phyloP scores from a whole-genome alignment of 305 asterid genomes.

The Fraxinus floribunda region DNA sequence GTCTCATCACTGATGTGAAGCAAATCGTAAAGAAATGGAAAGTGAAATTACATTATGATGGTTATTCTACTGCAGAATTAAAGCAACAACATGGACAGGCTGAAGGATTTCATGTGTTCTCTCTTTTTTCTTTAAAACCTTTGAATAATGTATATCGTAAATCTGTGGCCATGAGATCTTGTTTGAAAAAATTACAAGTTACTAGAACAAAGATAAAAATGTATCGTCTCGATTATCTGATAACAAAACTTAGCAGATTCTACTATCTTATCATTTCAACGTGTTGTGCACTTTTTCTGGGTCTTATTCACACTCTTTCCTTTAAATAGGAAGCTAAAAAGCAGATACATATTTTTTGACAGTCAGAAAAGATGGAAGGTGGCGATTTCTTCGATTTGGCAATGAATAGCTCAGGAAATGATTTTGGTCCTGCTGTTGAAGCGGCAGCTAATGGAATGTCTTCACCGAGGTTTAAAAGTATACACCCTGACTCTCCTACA shows the following conservation, averaged over 20 bases:
- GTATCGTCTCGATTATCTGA: background rate
- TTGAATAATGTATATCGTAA: background rate
- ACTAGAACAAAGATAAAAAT: background rate
- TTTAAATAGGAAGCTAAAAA: background rate
- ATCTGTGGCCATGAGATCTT: background rate
- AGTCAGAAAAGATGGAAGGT: conserved; percentile 90
- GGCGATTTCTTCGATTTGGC: conserved; percentile 36
- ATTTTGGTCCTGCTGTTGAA: conserved; percentile 67
- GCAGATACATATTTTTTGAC: conserved; percentile 18
- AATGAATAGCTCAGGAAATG: conserved; percentile 34
- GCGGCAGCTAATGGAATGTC: conserved; percentile 77
- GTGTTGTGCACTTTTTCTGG: background rate
- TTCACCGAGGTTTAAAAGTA: conserved; percentile 84
- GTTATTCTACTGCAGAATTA: background rate
- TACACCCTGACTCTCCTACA: conserved; percentile 83
- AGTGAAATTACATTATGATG: background rate
- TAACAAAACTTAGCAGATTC: background rate
- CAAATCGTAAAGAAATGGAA: background rate
- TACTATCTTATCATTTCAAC: conserved; percentile 8
- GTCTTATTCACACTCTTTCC: background rate
- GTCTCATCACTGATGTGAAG: background rate
- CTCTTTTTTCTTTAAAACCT: background rate
- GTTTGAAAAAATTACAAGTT: background rate
- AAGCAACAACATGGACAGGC: background rate
- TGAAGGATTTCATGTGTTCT: background rate